phyloP scores from a whole-genome alignment of 108 stramenopile species.

The Discostella stelligeroides region DNA sequence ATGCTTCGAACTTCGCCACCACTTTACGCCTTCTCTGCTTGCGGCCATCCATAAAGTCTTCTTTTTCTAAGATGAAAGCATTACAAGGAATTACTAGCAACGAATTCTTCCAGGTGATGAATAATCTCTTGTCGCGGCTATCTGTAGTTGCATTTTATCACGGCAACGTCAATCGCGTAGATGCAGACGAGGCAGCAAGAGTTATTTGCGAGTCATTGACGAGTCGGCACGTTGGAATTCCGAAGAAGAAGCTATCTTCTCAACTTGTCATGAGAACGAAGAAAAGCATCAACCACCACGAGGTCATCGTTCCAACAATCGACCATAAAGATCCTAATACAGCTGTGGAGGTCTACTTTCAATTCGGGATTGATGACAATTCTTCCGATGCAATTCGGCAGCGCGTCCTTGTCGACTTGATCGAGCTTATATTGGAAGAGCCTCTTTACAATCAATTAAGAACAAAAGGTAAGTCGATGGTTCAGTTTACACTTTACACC shows the following conservation, averaged over 20 bases:
- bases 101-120: conserved; percentile 55
- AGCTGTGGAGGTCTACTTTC: conserved; percentile 84
- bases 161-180: conserved; percentile 63
- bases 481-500: too few relatives aligned
- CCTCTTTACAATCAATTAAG: conserved; percentile 78
- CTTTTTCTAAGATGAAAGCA: conserved; percentile 63
- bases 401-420: conserved; percentile 71
- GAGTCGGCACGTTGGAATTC: conserved; percentile 43
- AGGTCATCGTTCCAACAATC: conserved; percentile 53
- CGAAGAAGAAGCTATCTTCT: conserved; percentile 65
- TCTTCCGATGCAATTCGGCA: conserved; percentile 33
- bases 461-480: conserved; percentile 52
- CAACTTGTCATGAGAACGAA: conserved; percentile 53
- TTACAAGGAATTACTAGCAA: conserved; percentile 50
- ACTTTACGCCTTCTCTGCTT: conserved; percentile 70
- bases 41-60: conserved; percentile 59
- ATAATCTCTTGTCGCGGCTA: conserved; percentile 51
- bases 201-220: conserved; percentile 47
- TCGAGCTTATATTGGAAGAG: conserved; percentile 78
- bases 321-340: conserved; percentile 76
- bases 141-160: conserved; percentile 69
- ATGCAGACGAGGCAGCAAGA: conserved; percentile 54
- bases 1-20: conserved; percentile 55
- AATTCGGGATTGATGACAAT: conserved; percentile 72
- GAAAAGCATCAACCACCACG: conserved; percentile 16